Evolutionary conservation across 1,284 basidiomycete species (phyloP).

Genomic region (Melampsora larici-populina): DNA sequence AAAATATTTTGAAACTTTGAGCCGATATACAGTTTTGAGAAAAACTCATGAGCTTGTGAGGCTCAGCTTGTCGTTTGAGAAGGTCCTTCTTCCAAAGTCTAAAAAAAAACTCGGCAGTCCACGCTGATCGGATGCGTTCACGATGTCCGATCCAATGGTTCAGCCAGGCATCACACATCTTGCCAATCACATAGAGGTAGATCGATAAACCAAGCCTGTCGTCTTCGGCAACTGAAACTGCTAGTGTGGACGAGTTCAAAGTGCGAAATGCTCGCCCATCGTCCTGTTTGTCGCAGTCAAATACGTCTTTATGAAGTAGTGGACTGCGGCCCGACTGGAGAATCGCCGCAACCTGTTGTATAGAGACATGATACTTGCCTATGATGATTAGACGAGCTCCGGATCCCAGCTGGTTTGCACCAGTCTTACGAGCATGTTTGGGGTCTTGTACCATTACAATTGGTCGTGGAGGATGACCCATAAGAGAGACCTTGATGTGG

Average conservation of each 20-base stretch:
- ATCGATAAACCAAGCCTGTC: neutral
- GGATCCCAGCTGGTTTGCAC: too few relatives aligned
- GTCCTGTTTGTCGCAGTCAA: too few relatives aligned
- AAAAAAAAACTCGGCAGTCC: slow-evolving; percentile 12
- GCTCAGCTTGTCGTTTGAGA: neutral
- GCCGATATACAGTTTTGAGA: too few relatives aligned
- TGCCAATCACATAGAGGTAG: slow-evolving; percentile 16
- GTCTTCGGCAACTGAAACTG: neutral
- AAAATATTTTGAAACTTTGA: too few relatives aligned
- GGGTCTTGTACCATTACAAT: too few relatives aligned
- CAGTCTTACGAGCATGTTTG: too few relatives aligned
- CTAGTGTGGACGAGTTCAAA: slow-evolving; percentile 4
- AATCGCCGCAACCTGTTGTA: slow-evolving; percentile 4
- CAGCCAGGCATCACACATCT: slow-evolving; percentile 17
- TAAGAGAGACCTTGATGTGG: too few relatives aligned
- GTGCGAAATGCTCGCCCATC: too few relatives aligned
- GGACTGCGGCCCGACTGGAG: neutral
- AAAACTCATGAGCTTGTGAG: neutral
- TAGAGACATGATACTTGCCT: slow-evolving; percentile 17
- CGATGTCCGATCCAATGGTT: slow-evolving; percentile 2
- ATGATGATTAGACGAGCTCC: slow-evolving; percentile 9
- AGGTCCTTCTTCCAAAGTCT: neutral
- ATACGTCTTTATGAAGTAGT: too few relatives aligned
- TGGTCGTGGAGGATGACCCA: too few relatives aligned
- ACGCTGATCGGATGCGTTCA: slow-evolving; percentile 5